Conservation (phyloP, 1,284 basidiomycete genomes). For the Puccinia novopanici region DNA sequence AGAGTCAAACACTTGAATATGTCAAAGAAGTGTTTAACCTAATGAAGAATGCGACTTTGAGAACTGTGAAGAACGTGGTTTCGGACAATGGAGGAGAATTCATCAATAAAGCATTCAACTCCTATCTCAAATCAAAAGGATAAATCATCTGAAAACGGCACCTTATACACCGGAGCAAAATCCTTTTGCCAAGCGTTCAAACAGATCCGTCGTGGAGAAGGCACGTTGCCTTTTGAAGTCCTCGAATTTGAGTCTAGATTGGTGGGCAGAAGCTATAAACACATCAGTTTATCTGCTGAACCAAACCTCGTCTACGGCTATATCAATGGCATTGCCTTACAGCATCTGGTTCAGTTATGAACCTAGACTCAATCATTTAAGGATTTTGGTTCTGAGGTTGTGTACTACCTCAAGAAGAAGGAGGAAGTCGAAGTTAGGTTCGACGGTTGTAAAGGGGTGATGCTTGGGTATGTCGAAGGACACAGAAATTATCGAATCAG, state of each 20-base stretch:
- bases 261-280: background rate
- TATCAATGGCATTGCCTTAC: no score
- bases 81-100: background rate
- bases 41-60: background rate
- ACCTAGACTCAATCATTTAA: no score
- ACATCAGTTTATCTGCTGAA: background rate
- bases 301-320: background rate
- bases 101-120: background rate
- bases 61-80: background rate
- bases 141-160: background rate
- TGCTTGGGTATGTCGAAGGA: constrained; percentile 18
- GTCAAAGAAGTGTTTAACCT: background rate
- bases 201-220: background rate
- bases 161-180: background rate
- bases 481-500: constrained; percentile 14
- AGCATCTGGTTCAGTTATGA: no score
- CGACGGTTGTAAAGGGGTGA: background rate
- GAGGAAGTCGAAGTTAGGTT: background rate
- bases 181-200: no score
- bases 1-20: no score
- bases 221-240: background rate
- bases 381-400: no score
- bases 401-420: background rate
- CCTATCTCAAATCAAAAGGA: background rate
- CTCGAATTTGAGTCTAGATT: background rate